phyloP scores from a whole-genome alignment of 768 basidiomycete genomes.

The Phaeotremella skinneri region DNA sequence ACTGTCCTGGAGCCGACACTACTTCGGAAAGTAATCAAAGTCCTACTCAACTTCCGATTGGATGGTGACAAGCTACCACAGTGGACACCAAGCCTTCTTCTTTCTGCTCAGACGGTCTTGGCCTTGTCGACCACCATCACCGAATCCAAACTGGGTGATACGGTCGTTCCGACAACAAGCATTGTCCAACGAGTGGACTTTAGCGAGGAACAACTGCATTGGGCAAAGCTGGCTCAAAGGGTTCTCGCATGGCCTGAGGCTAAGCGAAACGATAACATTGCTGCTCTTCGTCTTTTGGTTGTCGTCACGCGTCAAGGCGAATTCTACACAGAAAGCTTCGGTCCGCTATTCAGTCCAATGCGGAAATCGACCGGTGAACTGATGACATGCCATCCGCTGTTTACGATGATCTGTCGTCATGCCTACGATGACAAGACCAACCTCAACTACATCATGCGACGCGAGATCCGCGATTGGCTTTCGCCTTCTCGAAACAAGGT shows the following conservation, averaged over 20 bases:
- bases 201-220: background rate
- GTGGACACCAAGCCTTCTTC: constrained; percentile 82
- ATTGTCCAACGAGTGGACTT: background rate
- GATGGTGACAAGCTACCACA: constrained; percentile 56
- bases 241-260: constrained; percentile 65
- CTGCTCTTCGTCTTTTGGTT: constrained; percentile 76
- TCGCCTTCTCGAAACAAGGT: constrained; percentile 62
- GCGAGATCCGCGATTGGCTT: constrained; percentile 79
- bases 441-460: constrained; percentile 71
- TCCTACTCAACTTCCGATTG: constrained; percentile 5
- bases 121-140: constrained; percentile 71
- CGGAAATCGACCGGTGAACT: constrained; percentile 59
- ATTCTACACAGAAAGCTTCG: constrained; percentile 67
- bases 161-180: constrained; percentile 14
- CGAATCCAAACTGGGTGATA: constrained; percentile 60
- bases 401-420: constrained; percentile 87
- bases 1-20: constrained; percentile 13
- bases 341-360: constrained; percentile 69
- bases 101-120: constrained; percentile 80
- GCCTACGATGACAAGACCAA: constrained; percentile 69
- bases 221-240: background rate
- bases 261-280: constrained; percentile 76
- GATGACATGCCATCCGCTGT: constrained; percentile 71
- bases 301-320: constrained; percentile 72
- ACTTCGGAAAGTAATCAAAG: constrained; percentile 5